Evolutionary conservation across 2,329 filamentous ascomycete species (phyloP).

Genomic region (Aquanectria penicillioides): DNA sequence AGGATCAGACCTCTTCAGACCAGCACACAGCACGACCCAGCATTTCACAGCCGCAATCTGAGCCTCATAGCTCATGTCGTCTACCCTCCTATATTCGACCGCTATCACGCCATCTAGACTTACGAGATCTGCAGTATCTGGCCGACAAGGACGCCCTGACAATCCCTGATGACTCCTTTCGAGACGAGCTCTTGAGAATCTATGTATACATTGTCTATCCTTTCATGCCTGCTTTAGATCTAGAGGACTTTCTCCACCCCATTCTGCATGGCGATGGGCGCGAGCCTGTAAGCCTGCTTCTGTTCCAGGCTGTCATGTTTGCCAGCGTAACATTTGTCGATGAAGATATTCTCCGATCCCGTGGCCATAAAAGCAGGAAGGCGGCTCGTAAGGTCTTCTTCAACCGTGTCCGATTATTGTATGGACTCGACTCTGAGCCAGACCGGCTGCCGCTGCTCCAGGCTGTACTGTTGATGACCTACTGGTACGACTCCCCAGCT

Average conservation of each 20-base stretch:
- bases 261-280: neutral
- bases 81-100: constrained; percentile 12
- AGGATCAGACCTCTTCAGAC: neutral
- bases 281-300: constrained; percentile 6
- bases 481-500: constrained; percentile 19
- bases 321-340: constrained; percentile 24
- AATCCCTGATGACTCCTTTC: constrained; percentile 13
- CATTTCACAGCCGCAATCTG: neutral
- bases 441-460: constrained; percentile 15
- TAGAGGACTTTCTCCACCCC: constrained; percentile 11
- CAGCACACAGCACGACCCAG: neutral
- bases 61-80: neutral
- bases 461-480: constrained; percentile 20
- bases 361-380: constrained; percentile 10
- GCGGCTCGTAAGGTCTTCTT: constrained; percentile 22
- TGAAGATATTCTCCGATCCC: neutral
- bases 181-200: constrained; percentile 14
- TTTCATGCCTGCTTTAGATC: constrained; percentile 15
- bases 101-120: neutral
- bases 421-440: constrained; percentile 12
- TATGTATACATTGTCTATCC: constrained; percentile 21
- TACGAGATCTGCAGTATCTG: constrained; percentile 13
- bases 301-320: constrained; percentile 26
- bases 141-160: constrained; percentile 17
- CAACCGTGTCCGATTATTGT: constrained; percentile 11